phyloP scores from a whole-genome alignment of 2,329 filamentous ascomycete species.

The Fusarium illudens region DNA sequence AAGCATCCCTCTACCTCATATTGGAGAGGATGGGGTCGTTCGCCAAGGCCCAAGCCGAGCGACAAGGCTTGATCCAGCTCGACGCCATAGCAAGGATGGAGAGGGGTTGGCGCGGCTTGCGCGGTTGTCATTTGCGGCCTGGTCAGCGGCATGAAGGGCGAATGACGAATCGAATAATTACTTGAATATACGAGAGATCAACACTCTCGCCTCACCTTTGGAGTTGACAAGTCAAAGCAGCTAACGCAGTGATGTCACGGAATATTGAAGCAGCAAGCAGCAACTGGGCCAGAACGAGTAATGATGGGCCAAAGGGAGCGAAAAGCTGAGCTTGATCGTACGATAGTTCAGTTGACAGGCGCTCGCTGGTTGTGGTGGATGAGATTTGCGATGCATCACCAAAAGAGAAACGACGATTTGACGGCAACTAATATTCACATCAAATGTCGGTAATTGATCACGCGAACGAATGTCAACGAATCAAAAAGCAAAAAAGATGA shows the following conservation, averaged over 20 bases:
- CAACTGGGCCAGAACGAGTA: not conserved
- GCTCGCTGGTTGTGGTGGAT: not conserved
- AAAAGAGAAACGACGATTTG: not conserved
- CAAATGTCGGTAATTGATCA: not conserved
- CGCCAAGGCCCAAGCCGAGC: not conserved
- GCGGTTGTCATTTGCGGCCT: not conserved
- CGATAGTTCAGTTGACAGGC: not conserved
- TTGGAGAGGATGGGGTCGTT: constrained; percentile 30
- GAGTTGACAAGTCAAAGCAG: not conserved
- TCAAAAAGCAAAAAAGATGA: not conserved
- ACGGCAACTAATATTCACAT: too few relatives aligned
- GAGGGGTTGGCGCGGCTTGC: not conserved
- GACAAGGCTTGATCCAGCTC: not conserved
- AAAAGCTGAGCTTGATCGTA: constrained; percentile 7
- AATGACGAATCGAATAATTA: not conserved
- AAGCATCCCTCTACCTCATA: constrained; percentile 27
- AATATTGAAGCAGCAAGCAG: not conserved
- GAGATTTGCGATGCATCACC: not conserved
- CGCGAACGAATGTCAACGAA: not conserved
- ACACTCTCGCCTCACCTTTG: not conserved
- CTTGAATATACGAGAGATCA: not conserved
- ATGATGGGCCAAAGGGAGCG: not conserved
- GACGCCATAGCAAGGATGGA: not conserved
- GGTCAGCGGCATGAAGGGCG: not conserved
- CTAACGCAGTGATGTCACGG: not conserved